Evolutionary conservation across 2,329 filamentous ascomycete genomes (phyloP).

Genomic region (Aspergillus thermomutatus): DNA sequence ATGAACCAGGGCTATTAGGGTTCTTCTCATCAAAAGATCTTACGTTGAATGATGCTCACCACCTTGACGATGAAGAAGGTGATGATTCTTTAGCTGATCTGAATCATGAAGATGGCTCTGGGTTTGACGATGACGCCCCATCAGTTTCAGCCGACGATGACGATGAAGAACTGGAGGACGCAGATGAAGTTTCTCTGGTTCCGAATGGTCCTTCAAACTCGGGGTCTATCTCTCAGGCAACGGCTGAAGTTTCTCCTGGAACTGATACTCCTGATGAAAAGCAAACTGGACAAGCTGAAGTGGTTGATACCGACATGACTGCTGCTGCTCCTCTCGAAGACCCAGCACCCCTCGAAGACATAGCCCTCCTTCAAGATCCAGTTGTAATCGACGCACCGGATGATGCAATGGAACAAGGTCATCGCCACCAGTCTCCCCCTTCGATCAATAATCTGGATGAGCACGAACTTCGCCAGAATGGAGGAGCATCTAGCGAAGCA

Average conservation of each 20-base stretch:
- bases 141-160: constrained; percentile 22
- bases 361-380: constrained; percentile 9
- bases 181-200: constrained; percentile 35
- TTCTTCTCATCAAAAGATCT: constrained; percentile 47
- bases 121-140: constrained; percentile 25
- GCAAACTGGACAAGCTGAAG: constrained; percentile 1
- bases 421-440: neutral
- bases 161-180: constrained; percentile 25
- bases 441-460: constrained; percentile 10
- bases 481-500: constrained; percentile 38
- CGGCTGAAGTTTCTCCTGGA: constrained; percentile 23
- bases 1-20: constrained; percentile 41
- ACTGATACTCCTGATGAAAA: constrained; percentile 13
- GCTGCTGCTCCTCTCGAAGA: constrained; percentile 10
- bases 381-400: constrained; percentile 1
- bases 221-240: constrained; percentile 28
- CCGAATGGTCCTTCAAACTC: constrained; percentile 29
- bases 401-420: neutral
- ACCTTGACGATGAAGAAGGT: constrained; percentile 26
- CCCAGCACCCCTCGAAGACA: neutral
- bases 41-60: constrained; percentile 9
- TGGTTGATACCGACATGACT: constrained; percentile 1
- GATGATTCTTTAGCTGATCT: constrained; percentile 41
- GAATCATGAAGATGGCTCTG: constrained; percentile 22
- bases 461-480: constrained; percentile 25